Evolutionary conservation across 805 yeast species (phyloP), one percentile per base, ranked within the genome.

Genomic region (Candida railenensis): DNA sequence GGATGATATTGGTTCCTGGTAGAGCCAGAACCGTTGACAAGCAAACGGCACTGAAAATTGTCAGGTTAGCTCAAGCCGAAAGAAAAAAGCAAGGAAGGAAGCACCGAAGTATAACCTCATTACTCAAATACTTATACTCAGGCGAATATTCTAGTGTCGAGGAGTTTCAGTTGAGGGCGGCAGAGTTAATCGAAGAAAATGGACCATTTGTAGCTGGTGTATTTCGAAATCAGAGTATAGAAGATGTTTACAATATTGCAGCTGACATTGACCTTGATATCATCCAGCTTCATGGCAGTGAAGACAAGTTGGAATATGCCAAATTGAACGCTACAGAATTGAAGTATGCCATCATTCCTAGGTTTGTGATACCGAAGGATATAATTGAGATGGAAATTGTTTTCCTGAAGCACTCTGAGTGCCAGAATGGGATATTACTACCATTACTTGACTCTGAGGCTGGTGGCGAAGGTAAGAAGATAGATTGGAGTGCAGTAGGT

Each of bases 151-250:
- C 73, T 45, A 54, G 54, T 22, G 18, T 22, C 9, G 45, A 21
- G 3, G 40, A 34, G 4, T 43, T 15, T 19, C 41, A 37, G 22
- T 1, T 37, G 58, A 18, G 41, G 48, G 33, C 53, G 1, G 42
- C 52, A 47, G 41, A 48, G 19, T 55, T 56, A 37, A 54, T 63
- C 47, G 66, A 16, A 34, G 68, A 63, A 40, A 64, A 67, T 34
- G 88, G 90, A 0, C 94, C 94, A 0, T 80, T 72, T 53, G 63
- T 87, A 2, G 97, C 90, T 2, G 99, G 98, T 1, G 99, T 92
- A 2, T 89, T 92, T 68, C 73, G 91, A 48, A 89, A 94, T 61
- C 97, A 91, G 63, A 57, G 84, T 0, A 56, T 85, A 2, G 83
- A 78, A 1, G 86, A 84, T 12, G 85, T 92, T 1, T 60, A 72